phyloP scores from a whole-genome alignment of 345 rosid species.

The Arabidopsis suecica region DNA sequence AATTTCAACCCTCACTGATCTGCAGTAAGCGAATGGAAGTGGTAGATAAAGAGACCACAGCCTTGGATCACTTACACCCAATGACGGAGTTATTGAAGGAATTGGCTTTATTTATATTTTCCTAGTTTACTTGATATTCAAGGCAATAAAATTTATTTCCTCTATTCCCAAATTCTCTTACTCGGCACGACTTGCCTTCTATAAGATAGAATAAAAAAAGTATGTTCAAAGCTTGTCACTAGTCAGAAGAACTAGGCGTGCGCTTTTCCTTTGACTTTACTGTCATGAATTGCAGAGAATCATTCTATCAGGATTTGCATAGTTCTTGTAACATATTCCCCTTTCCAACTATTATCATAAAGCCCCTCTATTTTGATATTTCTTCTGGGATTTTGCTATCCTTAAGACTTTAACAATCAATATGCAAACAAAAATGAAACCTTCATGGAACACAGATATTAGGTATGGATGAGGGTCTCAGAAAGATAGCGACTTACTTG shows the following conservation, averaged over 20 bases:
- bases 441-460: slow-evolving; percentile 7
- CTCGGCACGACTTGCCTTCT: slow-evolving; percentile 4
- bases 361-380: background rate
- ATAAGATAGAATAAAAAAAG: slow-evolving; percentile 5
- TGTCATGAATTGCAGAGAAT: slow-evolving; percentile 20
- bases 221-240: slow-evolving; percentile 18
- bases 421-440: slow-evolving; percentile 23
- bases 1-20: slow-evolving; percentile 35
- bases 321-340: slow-evolving; percentile 16
- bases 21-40: slow-evolving; percentile 1
- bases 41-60: slow-evolving; percentile 11
- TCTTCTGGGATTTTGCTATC: slow-evolving; percentile 8
- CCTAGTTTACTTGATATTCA: slow-evolving; percentile 1
- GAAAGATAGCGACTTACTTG: slow-evolving; percentile 46
- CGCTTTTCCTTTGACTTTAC: slow-evolving; percentile 16
- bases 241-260: slow-evolving; percentile 11
- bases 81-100: slow-evolving; percentile 1
- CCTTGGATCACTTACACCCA: slow-evolving; percentile 27
- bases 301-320: slow-evolving; percentile 13
- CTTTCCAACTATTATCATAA: slow-evolving; percentile 16
- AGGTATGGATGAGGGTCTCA: slow-evolving; percentile 53
- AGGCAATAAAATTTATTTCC: background rate
- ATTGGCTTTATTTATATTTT: background rate
- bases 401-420: slow-evolving; percentile 10
- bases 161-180: background rate